These are phyloP conservation scores for Cryptosporidium baileyi DNA, from an alignment of 169 alveolate genomes.

Conservation along the genomic window DNA sequence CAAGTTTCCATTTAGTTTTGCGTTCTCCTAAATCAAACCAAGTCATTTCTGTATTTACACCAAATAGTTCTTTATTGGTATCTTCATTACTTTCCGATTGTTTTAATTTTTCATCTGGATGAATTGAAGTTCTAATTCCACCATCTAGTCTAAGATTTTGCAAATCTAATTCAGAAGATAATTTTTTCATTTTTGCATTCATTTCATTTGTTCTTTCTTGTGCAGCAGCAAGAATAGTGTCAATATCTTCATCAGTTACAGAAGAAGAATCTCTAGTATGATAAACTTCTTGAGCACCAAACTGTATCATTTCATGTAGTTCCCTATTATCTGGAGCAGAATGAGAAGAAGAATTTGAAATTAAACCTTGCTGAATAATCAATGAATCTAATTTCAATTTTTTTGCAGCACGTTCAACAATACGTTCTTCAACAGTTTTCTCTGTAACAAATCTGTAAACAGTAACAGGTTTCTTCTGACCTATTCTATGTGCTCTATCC, in stretches of 20 bases:
- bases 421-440: constrained; percentile 87
- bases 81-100: constrained; percentile 67
- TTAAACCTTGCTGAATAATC: constrained; percentile 83
- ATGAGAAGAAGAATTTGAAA: constrained; percentile 46
- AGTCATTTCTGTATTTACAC: constrained; percentile 62
- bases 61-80: constrained; percentile 64
- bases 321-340: constrained; percentile 84
- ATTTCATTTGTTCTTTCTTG: constrained; percentile 87
- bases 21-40: constrained; percentile 84
- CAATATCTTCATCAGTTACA: constrained; percentile 86
- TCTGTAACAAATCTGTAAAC: constrained; percentile 86
- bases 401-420: constrained; percentile 85
- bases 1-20: constrained; percentile 83
- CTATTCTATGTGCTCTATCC: constrained; percentile 92
- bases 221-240: constrained; percentile 86
- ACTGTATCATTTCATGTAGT: constrained; percentile 87
- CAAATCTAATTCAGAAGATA: constrained; percentile 76
- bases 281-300: constrained; percentile 91
- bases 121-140: constrained; percentile 77
- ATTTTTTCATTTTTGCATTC: constrained; percentile 80
- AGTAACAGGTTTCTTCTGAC: constrained; percentile 83
- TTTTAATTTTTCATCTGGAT: constrained; percentile 66
- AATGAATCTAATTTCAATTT: constrained; percentile 85
- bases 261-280: constrained; percentile 82
- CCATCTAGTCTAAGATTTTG: constrained; percentile 80